Conservation (phyloP, 192 early-diverging fungal genomes). For the Backusella tarrabulga region DNA sequence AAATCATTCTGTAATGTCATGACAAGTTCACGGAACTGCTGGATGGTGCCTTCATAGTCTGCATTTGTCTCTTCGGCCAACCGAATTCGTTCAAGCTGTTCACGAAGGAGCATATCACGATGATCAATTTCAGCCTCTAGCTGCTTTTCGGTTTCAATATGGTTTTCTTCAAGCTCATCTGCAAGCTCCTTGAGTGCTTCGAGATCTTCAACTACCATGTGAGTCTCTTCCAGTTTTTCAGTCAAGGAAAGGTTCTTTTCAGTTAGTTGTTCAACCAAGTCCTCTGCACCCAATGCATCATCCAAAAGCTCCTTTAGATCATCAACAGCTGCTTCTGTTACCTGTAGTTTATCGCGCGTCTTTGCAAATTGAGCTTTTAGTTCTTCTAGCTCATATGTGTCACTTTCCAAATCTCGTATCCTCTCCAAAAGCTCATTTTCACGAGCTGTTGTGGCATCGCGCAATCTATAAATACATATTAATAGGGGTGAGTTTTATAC, state of each 20-base stretch:
- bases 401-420: conserved; percentile 72
- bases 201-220: conserved; percentile 76
- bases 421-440: conserved; percentile 64
- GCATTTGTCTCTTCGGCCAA: conserved; percentile 76
- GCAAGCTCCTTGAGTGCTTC: conserved; percentile 88
- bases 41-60: conserved; percentile 84
- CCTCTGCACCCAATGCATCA: conserved; percentile 77
- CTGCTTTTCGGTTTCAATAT: conserved; percentile 84
- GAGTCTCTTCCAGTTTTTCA: conserved; percentile 80
- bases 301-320: conserved; percentile 82
- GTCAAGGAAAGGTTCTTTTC: conserved; percentile 81
- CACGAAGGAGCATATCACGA: conserved; percentile 68
- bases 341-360: conserved; percentile 52
- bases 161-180: conserved; percentile 93
- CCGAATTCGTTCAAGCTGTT: conserved; percentile 56
- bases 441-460: conserved; percentile 73
- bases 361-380: conserved; percentile 55
- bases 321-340: conserved; percentile 76
- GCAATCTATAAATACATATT: conserved; percentile 46
- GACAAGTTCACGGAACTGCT: conserved; percentile 85
- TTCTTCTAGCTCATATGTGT: conserved; percentile 56
- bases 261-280: conserved; percentile 79
- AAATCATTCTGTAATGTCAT: conserved; percentile 75
- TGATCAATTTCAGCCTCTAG: conserved; percentile 82
- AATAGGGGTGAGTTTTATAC: background rate